A percentile compares a stretch with the other conserved stretches of the same genome.
These are phyloP conservation scores for Ramicandelaber brevisporus DNA, from an alignment of 192 early-diverging fungal species.

Conservation along the genomic window DNA sequence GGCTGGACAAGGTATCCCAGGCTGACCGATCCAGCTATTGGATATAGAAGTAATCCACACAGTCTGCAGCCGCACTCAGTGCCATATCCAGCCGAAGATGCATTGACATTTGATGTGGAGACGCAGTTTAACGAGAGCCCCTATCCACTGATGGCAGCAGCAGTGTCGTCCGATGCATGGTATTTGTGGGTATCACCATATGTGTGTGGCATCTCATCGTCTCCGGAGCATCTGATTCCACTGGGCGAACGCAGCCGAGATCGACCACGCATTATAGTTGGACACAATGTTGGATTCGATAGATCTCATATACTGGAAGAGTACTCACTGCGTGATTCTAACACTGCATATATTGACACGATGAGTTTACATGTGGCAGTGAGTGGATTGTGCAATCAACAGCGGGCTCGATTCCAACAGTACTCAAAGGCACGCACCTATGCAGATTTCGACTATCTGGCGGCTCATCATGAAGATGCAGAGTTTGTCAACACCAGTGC, in stretches of 20 bases:
- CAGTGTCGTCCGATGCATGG: conserved; percentile 47
- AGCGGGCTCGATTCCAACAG: conserved; percentile 52
- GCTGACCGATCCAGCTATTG: conserved; percentile 7
- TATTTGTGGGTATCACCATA: conserved; percentile 85
- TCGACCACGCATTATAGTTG: conserved; percentile 36
- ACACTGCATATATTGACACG: conserved; percentile 59
- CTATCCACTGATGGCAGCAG: conserved; percentile 60
- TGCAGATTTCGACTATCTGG: conserved; percentile 16
- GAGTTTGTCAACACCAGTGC: conserved; percentile 21
- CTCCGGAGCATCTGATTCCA: conserved; percentile 32
- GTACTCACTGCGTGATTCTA: conserved; percentile 30
- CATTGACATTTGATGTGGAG: conserved; percentile 74
- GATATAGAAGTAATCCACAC: no score
- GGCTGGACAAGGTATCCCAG: conserved; percentile 73
- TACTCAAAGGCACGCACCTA: conserved; percentile 27
- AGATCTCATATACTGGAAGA: conserved; percentile 70
- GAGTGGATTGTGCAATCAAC: conserved; percentile 72
- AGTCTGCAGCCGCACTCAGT: no score
- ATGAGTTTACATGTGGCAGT: conserved; percentile 78
- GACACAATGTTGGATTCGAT: conserved; percentile 86
- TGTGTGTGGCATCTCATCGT: conserved; percentile 17
- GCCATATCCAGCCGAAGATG: conserved; percentile 26
- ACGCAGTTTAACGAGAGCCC: conserved; percentile 35
- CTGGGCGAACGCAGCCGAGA: conserved; percentile 23
- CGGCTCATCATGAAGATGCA: conserved; percentile 14